Evolutionary conservation across 2,329 filamentous ascomycete species (phyloP), one percentile per base, ranked within the genome.

Genomic region (Balansia obtecta): DNA sequence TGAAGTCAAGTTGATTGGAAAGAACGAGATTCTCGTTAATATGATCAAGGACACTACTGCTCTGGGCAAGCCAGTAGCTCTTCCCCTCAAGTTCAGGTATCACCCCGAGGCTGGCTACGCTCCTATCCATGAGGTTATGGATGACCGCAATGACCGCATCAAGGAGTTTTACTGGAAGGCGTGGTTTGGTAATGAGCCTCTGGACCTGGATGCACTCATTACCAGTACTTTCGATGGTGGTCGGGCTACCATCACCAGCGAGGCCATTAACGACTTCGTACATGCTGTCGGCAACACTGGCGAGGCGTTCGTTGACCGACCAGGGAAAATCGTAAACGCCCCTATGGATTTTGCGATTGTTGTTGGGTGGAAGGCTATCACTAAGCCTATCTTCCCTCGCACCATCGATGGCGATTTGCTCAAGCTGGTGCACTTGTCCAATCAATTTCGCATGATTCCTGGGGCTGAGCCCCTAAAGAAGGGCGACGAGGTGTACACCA

Each of bases 341-440:
- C 93, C 94, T 33, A 98, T 98, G 93, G 93, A 98, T 69, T 98
- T 95, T 62, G 90, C 90, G 57, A 95, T 96, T 57, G 90, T 96
- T n/a, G 86, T 94, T 47, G 90, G 90, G 55, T 96, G 90, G 90
- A 97, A 98, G 73, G 93, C 93, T 42, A 98, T 98, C 63, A 98
- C 90, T 11, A 97, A 97, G 77, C 93, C 93, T 13, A 98, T 98
- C 68, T 98, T 98, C 78, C 93, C 93, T 56, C 84, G 89, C 58
- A 88, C 83, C 54, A 97, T 98, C 60, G 93, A 98, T 60, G 93
- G 94, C 57, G 93, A 98, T 64, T 75, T 98, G 49, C 77, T 98
- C 54, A 96, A 95, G 72, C 82, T 98, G 49, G 91, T 98, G 12
- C 93, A 98, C 70, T 72, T 98, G 54, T 97, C 93, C 46, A 98